These are phyloP conservation scores for Barnettozyma botsteinii DNA, from an alignment of 805 yeast genomes.

Conservation along the genomic window DNA sequence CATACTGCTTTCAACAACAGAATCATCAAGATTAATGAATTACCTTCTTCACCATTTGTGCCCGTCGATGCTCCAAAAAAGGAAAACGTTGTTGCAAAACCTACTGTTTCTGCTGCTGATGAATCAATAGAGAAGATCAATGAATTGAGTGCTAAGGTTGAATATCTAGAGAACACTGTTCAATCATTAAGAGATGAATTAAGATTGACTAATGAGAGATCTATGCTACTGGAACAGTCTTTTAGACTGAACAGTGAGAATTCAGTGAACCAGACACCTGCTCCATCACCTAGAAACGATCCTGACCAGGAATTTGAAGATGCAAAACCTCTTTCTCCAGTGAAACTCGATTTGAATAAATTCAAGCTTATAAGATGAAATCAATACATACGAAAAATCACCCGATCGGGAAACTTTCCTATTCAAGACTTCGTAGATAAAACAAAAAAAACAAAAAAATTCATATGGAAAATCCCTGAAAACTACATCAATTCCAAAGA, in stretches of 20 bases:
- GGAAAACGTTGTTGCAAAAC: neutral
- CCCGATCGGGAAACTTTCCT: neutral
- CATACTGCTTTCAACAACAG: conserved; percentile 2
- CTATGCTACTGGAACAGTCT: conserved; percentile 14
- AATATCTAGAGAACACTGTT: conserved; percentile 16
- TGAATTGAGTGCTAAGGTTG: conserved; percentile 15
- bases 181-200: conserved; percentile 18
- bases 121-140: conserved; percentile 2
- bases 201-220: conserved; percentile 17
- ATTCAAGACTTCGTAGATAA: neutral
- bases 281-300: neutral
- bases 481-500: neutral
- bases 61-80: neutral
- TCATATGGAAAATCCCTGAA: neutral
- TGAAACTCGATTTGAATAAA: conserved; percentile 18
- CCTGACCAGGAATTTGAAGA: conserved; percentile 9
- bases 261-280: conserved; percentile 12
- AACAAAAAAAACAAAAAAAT: conserved; percentile 1
- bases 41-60: conserved; percentile 20
- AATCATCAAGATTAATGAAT: conserved; percentile 9
- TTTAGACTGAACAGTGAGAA: conserved; percentile 9
- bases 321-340: conserved; percentile 19
- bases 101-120: neutral
- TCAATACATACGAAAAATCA: neutral
- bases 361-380: conserved; percentile 17